These are phyloP conservation scores for Cutaneotrichosporon daszewskae DNA, from an alignment of 1,284 basidiomycete species.

Conservation along the genomic window DNA sequence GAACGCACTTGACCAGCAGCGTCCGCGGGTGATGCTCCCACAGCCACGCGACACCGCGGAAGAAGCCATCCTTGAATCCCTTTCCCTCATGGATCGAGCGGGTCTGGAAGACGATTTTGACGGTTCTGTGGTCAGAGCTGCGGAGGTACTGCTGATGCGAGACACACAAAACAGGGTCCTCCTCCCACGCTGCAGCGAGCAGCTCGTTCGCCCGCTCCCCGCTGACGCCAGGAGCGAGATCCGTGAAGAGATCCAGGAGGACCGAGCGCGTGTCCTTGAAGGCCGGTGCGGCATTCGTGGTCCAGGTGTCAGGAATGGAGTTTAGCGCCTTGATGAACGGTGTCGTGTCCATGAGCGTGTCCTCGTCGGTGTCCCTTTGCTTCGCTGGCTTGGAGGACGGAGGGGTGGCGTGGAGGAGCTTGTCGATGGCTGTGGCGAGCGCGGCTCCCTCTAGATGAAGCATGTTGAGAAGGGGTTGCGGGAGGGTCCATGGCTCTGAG, in stretches of 20 bases:
- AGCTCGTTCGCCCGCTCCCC: slow-evolving; percentile 10
- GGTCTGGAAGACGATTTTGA: slow-evolving; percentile 29
- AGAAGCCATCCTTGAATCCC: slow-evolving; percentile 25
- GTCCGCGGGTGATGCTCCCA: slow-evolving; percentile 31
- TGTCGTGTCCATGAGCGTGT: background rate
- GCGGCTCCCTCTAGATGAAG: slow-evolving; percentile 4
- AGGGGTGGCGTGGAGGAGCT: slow-evolving; percentile 3
- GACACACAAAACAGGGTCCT: slow-evolving; percentile 24
- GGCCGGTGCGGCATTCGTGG: slow-evolving; percentile 24
- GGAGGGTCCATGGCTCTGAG: slow-evolving; percentile 12
- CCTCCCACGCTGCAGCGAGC: slow-evolving; percentile 21
- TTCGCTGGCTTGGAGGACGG: background rate
- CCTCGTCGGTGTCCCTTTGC: too few relatives aligned
- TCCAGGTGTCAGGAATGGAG: slow-evolving; percentile 11
- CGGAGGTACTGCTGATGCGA: background rate
- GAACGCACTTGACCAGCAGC: slow-evolving; percentile 26
- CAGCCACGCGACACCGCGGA: slow-evolving; percentile 23
- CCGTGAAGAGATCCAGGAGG: slow-evolving; percentile 27
- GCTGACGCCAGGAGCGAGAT: slow-evolving; percentile 16
- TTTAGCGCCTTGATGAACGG: slow-evolving; percentile 22
- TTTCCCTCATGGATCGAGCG: slow-evolving; percentile 39
- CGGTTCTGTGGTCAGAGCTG: slow-evolving; percentile 17
- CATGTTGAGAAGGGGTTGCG: slow-evolving; percentile 9
- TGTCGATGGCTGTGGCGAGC: background rate
- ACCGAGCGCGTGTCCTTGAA: slow-evolving; percentile 13